Evolutionary conservation across 345 rosid genomes (phyloP), one percentile per base, ranked within the genome.

Genomic region (Salix dunnii): DNA sequence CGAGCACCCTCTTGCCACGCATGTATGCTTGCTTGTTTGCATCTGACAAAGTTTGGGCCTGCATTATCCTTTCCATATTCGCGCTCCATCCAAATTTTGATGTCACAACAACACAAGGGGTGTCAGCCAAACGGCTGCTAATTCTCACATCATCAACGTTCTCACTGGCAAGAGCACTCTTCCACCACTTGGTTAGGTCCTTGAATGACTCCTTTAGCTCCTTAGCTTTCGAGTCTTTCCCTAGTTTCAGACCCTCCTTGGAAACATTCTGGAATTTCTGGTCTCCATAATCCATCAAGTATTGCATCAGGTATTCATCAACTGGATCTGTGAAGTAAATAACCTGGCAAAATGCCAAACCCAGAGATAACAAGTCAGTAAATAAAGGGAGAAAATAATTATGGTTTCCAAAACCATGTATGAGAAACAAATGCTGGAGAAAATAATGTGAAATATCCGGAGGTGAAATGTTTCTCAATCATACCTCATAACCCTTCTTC

Each of bases 1-100:
- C 97, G 33, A 96, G 94, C 42, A 96, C 93, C 84, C 99, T 85
- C 89, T 96, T 96, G 70, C 97, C 97, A 0, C 89, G 90, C 99
- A 93, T 93, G 64, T 96, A 96, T 35, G 92, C 96, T 82, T 93
- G 98, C 87, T 96, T 93, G 76, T 69, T 90, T 33, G 97, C 93
- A 82, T 96, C 97, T 0, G 98, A 84, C 35, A 96, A 84, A n/a
- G 98, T 96, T 87, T 96, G 98, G 20, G 99, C 88, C 75, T 91
- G 94, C 99, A 96, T 96, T 72, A 96, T 96, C 85, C 94, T 90
- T 84, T 96, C 99, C 99, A 96, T 92, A 74, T 96, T 96, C 60
- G 98, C 91, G 75, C 98, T 96, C 98, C 98, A 96, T 64, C 99
- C 99, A 65, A 81, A 93, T 82, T 96, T 96, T 0, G 98, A 92